Percentiles rank a stretch among this genome's conserved stretches.
Conservation (phyloP, 2,329 filamentous ascomycete genomes). For the Fusarium nematophilum region DNA sequence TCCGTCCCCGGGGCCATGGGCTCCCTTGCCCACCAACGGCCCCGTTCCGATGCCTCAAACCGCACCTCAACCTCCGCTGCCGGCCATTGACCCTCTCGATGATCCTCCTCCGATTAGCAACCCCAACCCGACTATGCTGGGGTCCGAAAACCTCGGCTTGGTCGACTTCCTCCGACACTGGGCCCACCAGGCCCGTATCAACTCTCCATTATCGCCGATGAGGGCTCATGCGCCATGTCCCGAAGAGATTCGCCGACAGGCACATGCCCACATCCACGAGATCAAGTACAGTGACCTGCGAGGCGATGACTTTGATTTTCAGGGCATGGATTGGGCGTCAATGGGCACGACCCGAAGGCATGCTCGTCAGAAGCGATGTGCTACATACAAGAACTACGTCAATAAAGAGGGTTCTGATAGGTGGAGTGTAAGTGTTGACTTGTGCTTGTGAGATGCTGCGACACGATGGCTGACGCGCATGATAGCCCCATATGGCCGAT, state of each 20-base stretch:
- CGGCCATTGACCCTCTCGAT: conserved; percentile 9
- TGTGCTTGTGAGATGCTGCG: background rate
- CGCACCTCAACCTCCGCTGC: background rate
- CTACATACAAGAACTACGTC: conserved; percentile 68
- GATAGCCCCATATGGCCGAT: conserved; percentile 35
- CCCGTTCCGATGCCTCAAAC: background rate
- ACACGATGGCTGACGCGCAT: conserved; percentile 15
- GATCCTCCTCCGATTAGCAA: conserved; percentile 45
- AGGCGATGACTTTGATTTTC: conserved; percentile 68
- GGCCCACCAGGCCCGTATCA: conserved; percentile 51
- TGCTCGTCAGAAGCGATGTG: conserved; percentile 60
- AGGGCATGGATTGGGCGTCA: conserved; percentile 68
- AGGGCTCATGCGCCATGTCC: conserved; percentile 43
- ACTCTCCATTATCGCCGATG: conserved; percentile 29
- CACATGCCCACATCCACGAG: conserved; percentile 29
- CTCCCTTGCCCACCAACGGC: background rate
- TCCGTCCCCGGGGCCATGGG: conserved; percentile 33
- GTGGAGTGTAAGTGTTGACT: conserved; percentile 58
- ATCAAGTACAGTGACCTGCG: conserved; percentile 59
- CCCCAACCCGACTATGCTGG: conserved; percentile 53
- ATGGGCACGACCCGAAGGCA: conserved; percentile 62
- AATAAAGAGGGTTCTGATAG: conserved; percentile 61
- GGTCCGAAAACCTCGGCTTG: conserved; percentile 62
- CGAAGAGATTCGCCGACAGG: conserved; percentile 49
- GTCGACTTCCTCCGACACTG: conserved; percentile 63